These are phyloP conservation scores for Podila horticola DNA, from an alignment of 192 early-diverging fungal species.

Conservation along the genomic window DNA sequence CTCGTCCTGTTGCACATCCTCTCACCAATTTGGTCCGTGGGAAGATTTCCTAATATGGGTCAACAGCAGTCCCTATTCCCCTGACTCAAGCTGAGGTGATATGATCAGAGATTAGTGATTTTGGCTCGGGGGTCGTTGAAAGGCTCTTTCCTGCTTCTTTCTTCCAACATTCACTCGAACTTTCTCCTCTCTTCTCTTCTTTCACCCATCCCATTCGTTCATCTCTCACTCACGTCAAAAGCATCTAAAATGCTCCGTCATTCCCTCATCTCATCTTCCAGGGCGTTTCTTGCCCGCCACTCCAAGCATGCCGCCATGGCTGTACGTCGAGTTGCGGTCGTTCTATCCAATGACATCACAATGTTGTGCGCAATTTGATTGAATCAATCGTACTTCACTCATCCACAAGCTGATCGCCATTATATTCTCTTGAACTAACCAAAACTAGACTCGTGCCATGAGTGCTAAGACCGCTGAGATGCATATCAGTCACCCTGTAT, in stretches of 20 bases:
- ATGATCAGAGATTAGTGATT: no score
- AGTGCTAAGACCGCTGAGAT: constrained; percentile 14
- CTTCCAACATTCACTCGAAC: neutral
- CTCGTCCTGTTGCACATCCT: no score
- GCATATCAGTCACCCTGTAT: constrained; percentile 34
- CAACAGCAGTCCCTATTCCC: no score
- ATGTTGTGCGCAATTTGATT: neutral
- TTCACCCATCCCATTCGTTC: neutral
- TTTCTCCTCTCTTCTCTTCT: neutral
- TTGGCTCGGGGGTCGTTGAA: no score
- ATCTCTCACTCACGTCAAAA: neutral
- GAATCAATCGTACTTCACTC: neutral
- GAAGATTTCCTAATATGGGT: neutral
- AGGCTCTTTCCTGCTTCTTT: neutral
- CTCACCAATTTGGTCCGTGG: neutral
- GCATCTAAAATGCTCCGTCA: constrained; percentile 38
- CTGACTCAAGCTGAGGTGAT: no score
- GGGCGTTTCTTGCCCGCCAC: constrained; percentile 26
- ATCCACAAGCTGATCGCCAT: neutral
- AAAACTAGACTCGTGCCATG: constrained; percentile 36
- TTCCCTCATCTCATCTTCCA: constrained; percentile 29
- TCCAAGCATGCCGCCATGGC: constrained; percentile 22
- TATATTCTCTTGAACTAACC: neutral
- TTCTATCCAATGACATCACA: neutral
- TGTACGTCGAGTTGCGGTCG: constrained; percentile 15